These are phyloP conservation scores for Trichoderma cornu-damae DNA, from an alignment of 2,329 filamentous ascomycete genomes.

Conservation along the genomic window DNA sequence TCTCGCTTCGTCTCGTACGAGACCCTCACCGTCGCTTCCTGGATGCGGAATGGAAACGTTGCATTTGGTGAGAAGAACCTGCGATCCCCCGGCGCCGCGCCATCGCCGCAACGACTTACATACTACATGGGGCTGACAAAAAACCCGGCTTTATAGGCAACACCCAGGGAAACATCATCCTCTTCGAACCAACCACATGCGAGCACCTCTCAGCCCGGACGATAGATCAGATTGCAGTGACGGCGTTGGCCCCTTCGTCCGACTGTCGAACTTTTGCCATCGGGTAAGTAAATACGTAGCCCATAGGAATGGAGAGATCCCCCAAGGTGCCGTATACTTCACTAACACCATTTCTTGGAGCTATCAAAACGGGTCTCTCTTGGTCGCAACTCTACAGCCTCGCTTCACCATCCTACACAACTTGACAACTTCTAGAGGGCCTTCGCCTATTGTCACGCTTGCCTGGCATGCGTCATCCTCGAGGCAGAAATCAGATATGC, in stretches of 20 bases:
- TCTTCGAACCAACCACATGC: constrained; percentile 89
- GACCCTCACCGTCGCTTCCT: constrained; percentile 74
- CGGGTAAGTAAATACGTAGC: constrained; percentile 55
- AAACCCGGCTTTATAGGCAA: constrained; percentile 65
- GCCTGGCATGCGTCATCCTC: constrained; percentile 96
- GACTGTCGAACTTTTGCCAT: constrained; percentile 96
- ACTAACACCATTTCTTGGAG: constrained; percentile 45
- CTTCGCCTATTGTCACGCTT: constrained; percentile 80
- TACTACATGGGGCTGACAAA: constrained; percentile 23
- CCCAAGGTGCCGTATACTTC: not conserved
- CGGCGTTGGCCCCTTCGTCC: constrained; percentile 79
- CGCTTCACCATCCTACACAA: constrained; percentile 93
- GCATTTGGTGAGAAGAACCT: constrained; percentile 71
- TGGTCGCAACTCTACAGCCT: constrained; percentile 84
- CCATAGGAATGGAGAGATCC: not conserved
- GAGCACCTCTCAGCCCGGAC: constrained; percentile 90
- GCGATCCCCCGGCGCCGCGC: not conserved
- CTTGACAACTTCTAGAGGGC: constrained; percentile 73
- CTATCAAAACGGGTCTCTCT: constrained; percentile 89
- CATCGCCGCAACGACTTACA: not conserved
- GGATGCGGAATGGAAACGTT: constrained; percentile 97
- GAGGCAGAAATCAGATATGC: constrained; percentile 95
- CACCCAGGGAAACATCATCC: constrained; percentile 82
- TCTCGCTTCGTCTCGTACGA: constrained; percentile 92
- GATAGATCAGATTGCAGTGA: constrained; percentile 86